Conservation (phyloP, 2,329 filamentous ascomycete genomes). For the Magnaporthales sp. region DNA sequence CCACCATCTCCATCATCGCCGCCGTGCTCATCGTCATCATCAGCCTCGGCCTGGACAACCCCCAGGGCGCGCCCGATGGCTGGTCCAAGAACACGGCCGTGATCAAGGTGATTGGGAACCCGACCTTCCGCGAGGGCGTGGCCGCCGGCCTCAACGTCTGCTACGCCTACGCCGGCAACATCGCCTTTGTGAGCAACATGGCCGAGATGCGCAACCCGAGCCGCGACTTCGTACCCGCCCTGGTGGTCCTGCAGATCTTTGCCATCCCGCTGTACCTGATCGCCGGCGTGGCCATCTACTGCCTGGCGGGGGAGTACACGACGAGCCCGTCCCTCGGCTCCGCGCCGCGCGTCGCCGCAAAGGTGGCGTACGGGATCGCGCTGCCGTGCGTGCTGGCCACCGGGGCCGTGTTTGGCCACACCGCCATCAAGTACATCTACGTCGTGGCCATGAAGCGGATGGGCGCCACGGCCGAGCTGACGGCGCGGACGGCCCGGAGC, state of each 20-base stretch:
- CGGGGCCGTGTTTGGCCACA: constrained; percentile 3
- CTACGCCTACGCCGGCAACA: constrained; percentile 3
- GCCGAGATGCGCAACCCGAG: constrained; percentile 4
- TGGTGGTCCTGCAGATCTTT: not conserved
- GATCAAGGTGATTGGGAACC: not conserved
- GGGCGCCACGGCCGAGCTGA: constrained; percentile 2
- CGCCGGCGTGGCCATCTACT: constrained; percentile 4
- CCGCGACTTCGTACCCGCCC: constrained; percentile 2
- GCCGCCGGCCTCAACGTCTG: constrained; percentile 4
- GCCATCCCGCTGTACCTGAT: constrained; percentile 2
- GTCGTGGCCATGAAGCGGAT: constrained; percentile 3
- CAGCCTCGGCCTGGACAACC: not conserved
- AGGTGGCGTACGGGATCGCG: constrained; percentile 3
- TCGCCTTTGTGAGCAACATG: constrained; percentile 6
- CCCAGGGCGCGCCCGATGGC: not conserved
- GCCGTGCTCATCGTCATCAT: constrained; percentile 5
- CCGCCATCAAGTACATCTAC: constrained; percentile 5
- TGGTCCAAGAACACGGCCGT: not conserved
- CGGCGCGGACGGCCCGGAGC: not conserved
- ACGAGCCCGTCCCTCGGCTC: constrained; percentile 3
- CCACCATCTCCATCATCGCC: constrained; percentile 2
- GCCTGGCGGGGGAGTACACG: not conserved
- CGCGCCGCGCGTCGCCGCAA: not conserved
- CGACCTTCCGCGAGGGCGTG: constrained; percentile 1
- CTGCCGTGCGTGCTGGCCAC: constrained; percentile 2